Base-by-base conservation (phyloP, 805 yeast genomes). In the Starmerella powellii region DNA sequence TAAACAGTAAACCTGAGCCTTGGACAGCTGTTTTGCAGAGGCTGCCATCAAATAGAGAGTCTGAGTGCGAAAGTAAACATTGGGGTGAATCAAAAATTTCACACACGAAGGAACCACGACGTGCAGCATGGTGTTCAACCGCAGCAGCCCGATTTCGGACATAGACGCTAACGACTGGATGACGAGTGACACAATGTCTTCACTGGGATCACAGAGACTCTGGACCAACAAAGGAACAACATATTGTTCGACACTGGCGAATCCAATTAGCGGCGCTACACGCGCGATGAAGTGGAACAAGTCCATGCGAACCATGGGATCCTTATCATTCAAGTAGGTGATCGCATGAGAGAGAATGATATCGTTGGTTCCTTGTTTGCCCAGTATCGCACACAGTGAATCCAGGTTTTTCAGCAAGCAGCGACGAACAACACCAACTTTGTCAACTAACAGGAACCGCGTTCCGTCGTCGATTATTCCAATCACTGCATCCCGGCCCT, bases 301-400 rank as follows among this genome's bases (percentile, higher is more conserved):
- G 4, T 78, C 75, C 23, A 81, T 63, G 45, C 93, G 67, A 18
- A 91, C 64, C 17, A 74, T 70, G 0, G 79, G 64, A 54, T 77
- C 76, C 42, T 75, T 70, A 56, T 87, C 95, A 59, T 91, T 91
- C 48, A 91, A 63, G 55, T 86, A 91, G 0, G 97, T 87, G 34
- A 91, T 87, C 42, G 87, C 64, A 63, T 91, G 97, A 34, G 95
- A 86, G 36, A 91, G 62, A 18, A 91, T 76, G 31, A 91, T 67
- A 57, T 91, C 97, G 55, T 83, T 87, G 0, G 95, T 80, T 51
- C 77, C 82, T 41, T 84, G 94, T 42, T 79, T 76, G 0, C 95
- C 95, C 56, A 91, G 78, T 45, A 80, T 81, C 8, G 77, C 67
- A 52, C 95, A 84, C 3, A 91, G 59, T 0, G 86, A 82, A 6